phyloP scores from a whole-genome alignment of 495 filamentous ascomycete genomes.

The Elaphomyces granulatus region DNA sequence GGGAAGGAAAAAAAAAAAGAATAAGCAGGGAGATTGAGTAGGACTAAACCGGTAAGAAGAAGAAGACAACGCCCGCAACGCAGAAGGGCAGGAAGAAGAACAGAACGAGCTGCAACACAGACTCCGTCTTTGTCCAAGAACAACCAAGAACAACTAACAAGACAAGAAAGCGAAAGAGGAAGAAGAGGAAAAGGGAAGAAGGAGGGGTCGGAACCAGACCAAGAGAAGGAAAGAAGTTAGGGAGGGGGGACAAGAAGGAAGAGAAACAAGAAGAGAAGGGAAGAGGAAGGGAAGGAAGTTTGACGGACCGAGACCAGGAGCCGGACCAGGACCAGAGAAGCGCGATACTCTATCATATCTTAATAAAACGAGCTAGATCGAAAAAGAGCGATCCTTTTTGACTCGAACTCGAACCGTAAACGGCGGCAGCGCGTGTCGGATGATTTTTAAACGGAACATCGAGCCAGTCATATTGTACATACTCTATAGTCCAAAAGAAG shows the following conservation, averaged over 20 bases:
- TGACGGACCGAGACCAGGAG: too few relatives aligned
- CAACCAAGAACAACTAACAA: conserved; percentile 16
- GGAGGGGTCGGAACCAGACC: conserved; percentile 15
- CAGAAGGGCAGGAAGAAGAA: conserved; percentile 19
- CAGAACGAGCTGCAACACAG: conserved; percentile 29
- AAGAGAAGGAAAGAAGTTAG: conserved; percentile 13
- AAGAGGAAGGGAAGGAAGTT: conserved; percentile 14
- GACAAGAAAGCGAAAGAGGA: conserved; percentile 21
- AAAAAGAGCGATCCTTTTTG: too few relatives aligned
- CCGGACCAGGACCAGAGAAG: too few relatives aligned
- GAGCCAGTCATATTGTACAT: too few relatives aligned
- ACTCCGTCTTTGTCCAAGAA: conserved; percentile 29
- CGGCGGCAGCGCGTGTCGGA: too few relatives aligned
- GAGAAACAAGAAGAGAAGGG: conserved; percentile 10
- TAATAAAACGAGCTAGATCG: too few relatives aligned
- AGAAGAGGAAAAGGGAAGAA: conserved; percentile 23
- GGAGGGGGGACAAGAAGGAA: conserved; percentile 12
- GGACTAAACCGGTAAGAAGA: not conserved
- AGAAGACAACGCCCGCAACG: conserved; percentile 12
- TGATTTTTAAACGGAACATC: too few relatives aligned
- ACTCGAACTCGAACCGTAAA: too few relatives aligned
- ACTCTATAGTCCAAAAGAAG: too few relatives aligned
- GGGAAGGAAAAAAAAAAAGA: not conserved
- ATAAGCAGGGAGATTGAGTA: not conserved
- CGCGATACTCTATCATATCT: too few relatives aligned